A percentile compares a stretch with the other conserved stretches of the same genome.
These are phyloP conservation scores for Geotrichum klebahnii DNA, from an alignment of 1,139 yeast genomes.

Conservation along the genomic window DNA sequence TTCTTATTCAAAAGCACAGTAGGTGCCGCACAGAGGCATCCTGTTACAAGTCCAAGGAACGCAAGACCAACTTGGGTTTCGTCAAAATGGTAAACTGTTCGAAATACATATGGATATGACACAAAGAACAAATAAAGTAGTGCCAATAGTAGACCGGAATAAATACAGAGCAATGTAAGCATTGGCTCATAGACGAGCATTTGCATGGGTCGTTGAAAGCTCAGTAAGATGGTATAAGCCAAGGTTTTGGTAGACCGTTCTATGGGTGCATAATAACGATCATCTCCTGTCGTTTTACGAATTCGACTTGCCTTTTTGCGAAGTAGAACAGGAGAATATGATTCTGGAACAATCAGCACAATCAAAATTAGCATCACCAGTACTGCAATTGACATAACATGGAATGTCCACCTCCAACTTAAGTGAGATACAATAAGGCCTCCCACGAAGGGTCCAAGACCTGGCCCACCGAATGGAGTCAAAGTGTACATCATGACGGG, in stretches of 20 bases:
- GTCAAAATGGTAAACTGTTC: slow-evolving; percentile 46
- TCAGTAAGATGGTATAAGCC: slow-evolving; percentile 38
- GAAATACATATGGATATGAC: slow-evolving; percentile 56
- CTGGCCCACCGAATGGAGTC: slow-evolving; percentile 73
- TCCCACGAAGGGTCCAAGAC: slow-evolving; percentile 64
- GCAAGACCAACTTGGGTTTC: slow-evolving; percentile 46
- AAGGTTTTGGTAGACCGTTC: slow-evolving; percentile 40
- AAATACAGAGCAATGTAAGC: slow-evolving; percentile 57
- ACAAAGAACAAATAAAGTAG: slow-evolving; percentile 61
- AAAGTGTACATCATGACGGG: slow-evolving; percentile 71
- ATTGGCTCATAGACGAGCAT: slow-evolving; percentile 57
- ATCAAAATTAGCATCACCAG: slow-evolving; percentile 51
- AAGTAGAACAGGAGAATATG: slow-evolving; percentile 63
- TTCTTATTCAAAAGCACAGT: slow-evolving; percentile 25
- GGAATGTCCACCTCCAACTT: slow-evolving; percentile 55
- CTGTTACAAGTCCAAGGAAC: slow-evolving; percentile 52
- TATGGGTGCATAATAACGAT: slow-evolving; percentile 47
- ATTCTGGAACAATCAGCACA: slow-evolving; percentile 59
- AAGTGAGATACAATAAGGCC: slow-evolving; percentile 57
- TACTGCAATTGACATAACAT: slow-evolving; percentile 64
- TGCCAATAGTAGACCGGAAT: slow-evolving; percentile 58
- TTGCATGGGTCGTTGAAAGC: slow-evolving; percentile 53
- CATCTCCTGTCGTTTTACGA: slow-evolving; percentile 59
- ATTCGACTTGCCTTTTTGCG: slow-evolving; percentile 54
- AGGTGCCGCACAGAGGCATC: slow-evolving; percentile 36